These are phyloP conservation scores for Turritis glabra DNA, from an alignment of 345 rosid genomes.

Conservation along the genomic window DNA sequence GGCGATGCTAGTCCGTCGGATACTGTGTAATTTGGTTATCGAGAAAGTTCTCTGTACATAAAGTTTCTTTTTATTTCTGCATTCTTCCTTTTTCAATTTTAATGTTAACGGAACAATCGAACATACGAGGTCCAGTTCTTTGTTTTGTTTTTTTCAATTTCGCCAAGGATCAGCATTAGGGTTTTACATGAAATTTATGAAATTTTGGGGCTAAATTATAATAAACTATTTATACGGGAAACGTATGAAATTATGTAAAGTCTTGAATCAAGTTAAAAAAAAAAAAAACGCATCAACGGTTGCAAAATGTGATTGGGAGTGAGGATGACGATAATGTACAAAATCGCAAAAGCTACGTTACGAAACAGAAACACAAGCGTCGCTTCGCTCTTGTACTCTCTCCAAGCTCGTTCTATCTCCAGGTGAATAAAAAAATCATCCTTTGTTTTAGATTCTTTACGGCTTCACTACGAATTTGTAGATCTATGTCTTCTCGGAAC, in stretches of 20 bases:
- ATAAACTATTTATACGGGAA: not conserved
- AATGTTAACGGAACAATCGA: not conserved
- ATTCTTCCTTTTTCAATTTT: not conserved
- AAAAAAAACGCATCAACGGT: no score
- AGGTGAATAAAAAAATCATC: constrained; percentile 12
- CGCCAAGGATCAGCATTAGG: not conserved
- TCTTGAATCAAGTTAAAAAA: not conserved
- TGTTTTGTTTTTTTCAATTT: not conserved
- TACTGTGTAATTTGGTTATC: constrained; percentile 4
- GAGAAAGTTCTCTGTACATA: constrained; percentile 25
- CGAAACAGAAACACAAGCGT: constrained; percentile 8
- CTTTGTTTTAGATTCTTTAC: not conserved
- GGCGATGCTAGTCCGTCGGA: constrained; percentile 26
- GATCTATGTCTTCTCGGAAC: not conserved
- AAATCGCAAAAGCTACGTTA: constrained; percentile 11
- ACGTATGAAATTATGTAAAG: not conserved
- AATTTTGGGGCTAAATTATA: not conserved
- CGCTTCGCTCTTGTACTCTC: constrained; percentile 12
- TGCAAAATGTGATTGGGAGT: not conserved
- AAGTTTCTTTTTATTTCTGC: not conserved
- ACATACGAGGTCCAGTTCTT: not conserved
- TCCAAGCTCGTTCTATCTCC: constrained; percentile 19
- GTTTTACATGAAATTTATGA: not conserved
- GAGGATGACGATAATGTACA: constrained; percentile 4
- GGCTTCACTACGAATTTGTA: not conserved